Conservation (phyloP, 495 filamentous ascomycete genomes). For the Aspergillus bridgeri region DNA sequence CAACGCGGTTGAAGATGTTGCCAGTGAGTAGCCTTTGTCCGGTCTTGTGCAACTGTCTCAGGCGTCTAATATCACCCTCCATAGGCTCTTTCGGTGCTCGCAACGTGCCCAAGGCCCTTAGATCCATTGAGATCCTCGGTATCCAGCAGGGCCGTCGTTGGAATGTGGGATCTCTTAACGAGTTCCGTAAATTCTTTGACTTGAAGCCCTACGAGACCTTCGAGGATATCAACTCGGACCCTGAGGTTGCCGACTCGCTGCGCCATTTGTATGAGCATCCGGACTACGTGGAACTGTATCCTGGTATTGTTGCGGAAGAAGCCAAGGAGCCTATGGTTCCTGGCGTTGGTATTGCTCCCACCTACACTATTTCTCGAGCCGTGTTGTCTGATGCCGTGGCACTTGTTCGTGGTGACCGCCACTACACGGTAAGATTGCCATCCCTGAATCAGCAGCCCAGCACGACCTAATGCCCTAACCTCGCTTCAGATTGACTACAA, state of each 20-base stretch:
- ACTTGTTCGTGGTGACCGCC: constrained; percentile 51
- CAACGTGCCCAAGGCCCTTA: constrained; percentile 56
- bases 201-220: constrained; percentile 57
- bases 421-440: constrained; percentile 42
- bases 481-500: constrained; percentile 56
- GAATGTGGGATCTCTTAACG: constrained; percentile 59
- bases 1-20: constrained; percentile 57
- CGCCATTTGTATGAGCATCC: constrained; percentile 57
- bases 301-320: constrained; percentile 55
- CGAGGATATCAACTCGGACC: constrained; percentile 62
- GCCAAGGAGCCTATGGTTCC: constrained; percentile 52
- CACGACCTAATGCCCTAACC: constrained; percentile 7
- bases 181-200: constrained; percentile 60
- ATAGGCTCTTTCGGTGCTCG: constrained; percentile 55
- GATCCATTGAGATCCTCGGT: constrained; percentile 56
- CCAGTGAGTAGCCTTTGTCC: constrained; percentile 31
- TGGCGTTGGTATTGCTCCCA: constrained; percentile 55
- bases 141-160: constrained; percentile 59
- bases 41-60: neutral
- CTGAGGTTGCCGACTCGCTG: constrained; percentile 48
- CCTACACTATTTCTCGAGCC: constrained; percentile 55
- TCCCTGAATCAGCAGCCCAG: neutral
- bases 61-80: neutral
- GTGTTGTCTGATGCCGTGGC: constrained; percentile 53
- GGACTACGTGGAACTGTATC: constrained; percentile 63